Evolutionary conservation across 2,329 filamentous ascomycete species (phyloP).

Genomic region (Clonostachys solani): DNA sequence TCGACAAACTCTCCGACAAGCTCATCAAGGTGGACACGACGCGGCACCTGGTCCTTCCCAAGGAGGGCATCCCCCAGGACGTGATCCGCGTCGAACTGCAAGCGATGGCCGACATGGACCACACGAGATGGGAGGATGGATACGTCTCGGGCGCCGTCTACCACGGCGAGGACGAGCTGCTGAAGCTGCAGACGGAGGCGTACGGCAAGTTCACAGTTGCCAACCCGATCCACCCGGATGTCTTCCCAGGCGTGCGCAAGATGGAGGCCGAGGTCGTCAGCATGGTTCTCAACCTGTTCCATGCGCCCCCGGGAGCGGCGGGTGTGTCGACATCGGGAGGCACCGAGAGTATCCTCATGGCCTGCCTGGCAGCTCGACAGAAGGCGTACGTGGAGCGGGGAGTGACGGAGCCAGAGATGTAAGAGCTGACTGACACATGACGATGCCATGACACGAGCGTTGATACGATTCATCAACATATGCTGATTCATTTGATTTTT

Average conservation of each 20-base stretch:
- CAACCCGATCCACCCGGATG: constrained; percentile 96
- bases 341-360: constrained; percentile 96
- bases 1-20: constrained; percentile 78
- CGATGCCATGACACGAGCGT: no score
- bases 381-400: constrained; percentile 83
- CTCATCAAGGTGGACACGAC: constrained; percentile 71
- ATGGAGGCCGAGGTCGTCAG: constrained; percentile 98
- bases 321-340: constrained; percentile 91
- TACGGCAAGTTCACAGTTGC: constrained; percentile 92
- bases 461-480: neutral
- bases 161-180: constrained; percentile 79
- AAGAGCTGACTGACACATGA: constrained; percentile 22
- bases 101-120: constrained; percentile 78
- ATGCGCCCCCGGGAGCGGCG: constrained; percentile 78
- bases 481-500: neutral
- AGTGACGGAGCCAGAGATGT: constrained; percentile 94
- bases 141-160: constrained; percentile 94
- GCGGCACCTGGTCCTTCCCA: constrained; percentile 72
- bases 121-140: constrained; percentile 96
- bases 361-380: constrained; percentile 83
- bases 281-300: constrained; percentile 89
- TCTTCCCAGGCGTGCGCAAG: constrained; percentile 96
- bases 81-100: constrained; percentile 76
- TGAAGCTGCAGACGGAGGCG: constrained; percentile 84
- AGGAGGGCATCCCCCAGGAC: constrained; percentile 78